Percentiles rank a stretch among this genome's conserved stretches.
phyloP scores from a whole-genome alignment of 768 basidiomycete genomes.

The Filobasidium floriforme region DNA sequence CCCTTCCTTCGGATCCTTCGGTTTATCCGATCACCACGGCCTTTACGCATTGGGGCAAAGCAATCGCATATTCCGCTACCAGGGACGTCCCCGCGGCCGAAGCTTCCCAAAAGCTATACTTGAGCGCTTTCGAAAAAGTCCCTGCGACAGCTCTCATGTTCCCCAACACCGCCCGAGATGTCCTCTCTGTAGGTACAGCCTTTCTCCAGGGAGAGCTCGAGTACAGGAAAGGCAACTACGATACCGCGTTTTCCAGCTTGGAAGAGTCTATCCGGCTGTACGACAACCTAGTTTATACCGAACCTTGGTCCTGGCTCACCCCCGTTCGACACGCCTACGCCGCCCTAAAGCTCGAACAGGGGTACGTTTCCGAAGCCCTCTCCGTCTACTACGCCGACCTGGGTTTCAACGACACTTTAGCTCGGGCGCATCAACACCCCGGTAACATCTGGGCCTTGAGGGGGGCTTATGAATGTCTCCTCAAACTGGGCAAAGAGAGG shows the following conservation, averaged over 20 bases:
- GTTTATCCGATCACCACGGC: conserved; percentile 28
- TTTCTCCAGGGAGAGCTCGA: conserved; percentile 38
- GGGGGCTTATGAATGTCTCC: conserved; percentile 37
- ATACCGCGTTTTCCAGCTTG: conserved; percentile 31
- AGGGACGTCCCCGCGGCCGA: conserved; percentile 26
- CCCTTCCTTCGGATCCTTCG: conserved; percentile 19
- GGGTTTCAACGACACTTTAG: conserved; percentile 27
- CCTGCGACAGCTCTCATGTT: conserved; percentile 26
- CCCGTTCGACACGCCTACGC: conserved; percentile 37
- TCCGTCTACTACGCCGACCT: conserved; percentile 31
- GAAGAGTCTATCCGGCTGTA: conserved; percentile 29
- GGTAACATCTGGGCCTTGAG: conserved; percentile 38
- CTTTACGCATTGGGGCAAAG: conserved; percentile 28
- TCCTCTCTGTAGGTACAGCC: conserved; percentile 28
- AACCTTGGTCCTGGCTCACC: conserved; percentile 39
- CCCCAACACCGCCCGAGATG: conserved; percentile 27
- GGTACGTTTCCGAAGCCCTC: conserved; percentile 28
- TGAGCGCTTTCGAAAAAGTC: conserved; percentile 19
- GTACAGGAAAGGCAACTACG: conserved; percentile 32
- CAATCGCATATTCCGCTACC: conserved; percentile 28
- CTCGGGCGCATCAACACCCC: conserved; percentile 33
- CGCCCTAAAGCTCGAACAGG: conserved; percentile 34
- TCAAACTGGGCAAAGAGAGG: conserved; percentile 22
- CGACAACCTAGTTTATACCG: conserved; percentile 31
- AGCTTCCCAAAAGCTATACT: conserved; percentile 19